Percentiles rank a stretch among this genome's conserved stretches.
phyloP scores from a whole-genome alignment of 257 asterid species.

The Nicotiana tomentosiformis region DNA sequence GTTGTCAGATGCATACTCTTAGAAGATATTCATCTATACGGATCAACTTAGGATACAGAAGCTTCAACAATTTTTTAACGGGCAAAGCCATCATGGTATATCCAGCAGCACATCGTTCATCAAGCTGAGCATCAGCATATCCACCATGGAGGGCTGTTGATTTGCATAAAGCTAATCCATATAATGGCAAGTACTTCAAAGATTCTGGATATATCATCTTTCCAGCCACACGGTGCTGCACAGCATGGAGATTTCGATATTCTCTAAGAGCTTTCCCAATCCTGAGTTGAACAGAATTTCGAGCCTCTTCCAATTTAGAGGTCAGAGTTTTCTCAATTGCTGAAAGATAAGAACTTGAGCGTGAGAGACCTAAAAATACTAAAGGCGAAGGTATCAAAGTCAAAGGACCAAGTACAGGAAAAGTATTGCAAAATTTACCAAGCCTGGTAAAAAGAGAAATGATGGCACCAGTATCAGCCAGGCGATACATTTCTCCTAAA shows the following conservation, averaged over 20 bases:
- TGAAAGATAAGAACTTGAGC: slow-evolving; percentile 30
- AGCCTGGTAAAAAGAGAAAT: slow-evolving; percentile 81
- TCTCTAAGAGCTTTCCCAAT: slow-evolving; percentile 89
- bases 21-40: slow-evolving; percentile 61
- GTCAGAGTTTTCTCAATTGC: slow-evolving; percentile 88
- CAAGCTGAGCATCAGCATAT: slow-evolving; percentile 69
- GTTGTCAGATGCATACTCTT: slow-evolving; percentile 32
- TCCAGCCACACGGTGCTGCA: slow-evolving; percentile 82
- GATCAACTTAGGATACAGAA: slow-evolving; percentile 65
- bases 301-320: slow-evolving; percentile 87
- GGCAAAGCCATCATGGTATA: slow-evolving; percentile 79
- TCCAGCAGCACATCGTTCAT: slow-evolving; percentile 74
- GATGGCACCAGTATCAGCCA: slow-evolving; percentile 90
- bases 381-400: neutral
- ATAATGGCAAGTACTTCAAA: slow-evolving; percentile 56
- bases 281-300: slow-evolving; percentile 63
- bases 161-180: slow-evolving; percentile 66
- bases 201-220: slow-evolving; percentile 94
- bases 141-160: slow-evolving; percentile 91
- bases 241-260: slow-evolving; percentile 88
- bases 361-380: neutral
- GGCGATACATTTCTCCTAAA: slow-evolving; percentile 88
- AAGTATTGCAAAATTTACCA: slow-evolving; percentile 40
- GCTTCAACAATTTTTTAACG: slow-evolving; percentile 59
- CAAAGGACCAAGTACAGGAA: neutral